Base-by-base conservation (phyloP, 1,284 basidiomycete genomes). In the Erythrobasidium hasegawianum region DNA sequence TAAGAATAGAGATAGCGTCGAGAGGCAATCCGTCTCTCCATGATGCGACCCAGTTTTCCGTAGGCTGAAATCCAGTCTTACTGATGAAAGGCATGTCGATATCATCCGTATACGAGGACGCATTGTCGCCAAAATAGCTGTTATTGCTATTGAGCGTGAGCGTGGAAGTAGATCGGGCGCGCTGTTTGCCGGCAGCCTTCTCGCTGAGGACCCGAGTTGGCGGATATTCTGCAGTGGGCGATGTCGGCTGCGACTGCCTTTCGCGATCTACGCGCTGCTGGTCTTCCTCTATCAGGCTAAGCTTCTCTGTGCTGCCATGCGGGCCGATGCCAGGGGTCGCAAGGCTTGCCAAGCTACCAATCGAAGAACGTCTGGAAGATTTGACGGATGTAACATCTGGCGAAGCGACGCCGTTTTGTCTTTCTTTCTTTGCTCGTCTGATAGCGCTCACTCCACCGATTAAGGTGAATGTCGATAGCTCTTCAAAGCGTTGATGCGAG, bases 11-110 rank as follows among this genome's bases (percentile, higher is more conserved):
- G 27, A 95, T 85, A 0, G 85, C 81, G 75, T 95, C 92, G 29
- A 97, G 82, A 3, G 92, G 92, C 38, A 92, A 79, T 10, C 89
- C 89, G 81, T 88, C 86, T 69, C 90, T 86, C 89, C 89, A 91
- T 1, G 88, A 90, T 40, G 87, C 84, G 4, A 90, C 86, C 69
- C 93, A 97, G 83, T 90, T 90, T 75, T 95, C 89, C 1, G 90
- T 94, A 7, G 93, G 91, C 2, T 92, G 82, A 77, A 95, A 97
- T 0, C 90, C 90, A 75, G 90, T 92, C 66, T 70, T 71, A 8
- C 71, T 70, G 2, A 71, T 67, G 41, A 71, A 74, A 38, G 67
- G 64, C 16, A 49, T 64, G 4, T 39, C 57, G 7, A 20, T 38
- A 29, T 57, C 38, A 14, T 57, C 54, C 4, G 33, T 29, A 27